A percentile compares a stretch with the other conserved stretches of the same genome.
Evolutionary conservation across 1,284 basidiomycete species (phyloP).

Genomic region (Tranzscheliella williamsii): DNA sequence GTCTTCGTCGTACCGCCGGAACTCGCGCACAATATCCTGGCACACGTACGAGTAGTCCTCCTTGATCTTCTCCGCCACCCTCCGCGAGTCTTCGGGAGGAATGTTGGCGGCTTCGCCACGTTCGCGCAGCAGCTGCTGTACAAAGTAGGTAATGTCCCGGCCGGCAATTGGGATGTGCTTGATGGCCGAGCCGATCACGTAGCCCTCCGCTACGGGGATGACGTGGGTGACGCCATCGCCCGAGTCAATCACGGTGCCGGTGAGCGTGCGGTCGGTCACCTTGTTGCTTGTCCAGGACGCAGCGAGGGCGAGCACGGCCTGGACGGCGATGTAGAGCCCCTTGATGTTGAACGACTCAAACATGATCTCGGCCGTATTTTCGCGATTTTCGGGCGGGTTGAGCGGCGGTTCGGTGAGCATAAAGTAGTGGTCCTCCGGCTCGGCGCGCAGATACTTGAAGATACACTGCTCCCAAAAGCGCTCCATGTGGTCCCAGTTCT

Average conservation of each 20-base stretch:
- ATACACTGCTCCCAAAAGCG: conserved; percentile 99
- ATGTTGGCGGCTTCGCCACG: conserved; percentile 86
- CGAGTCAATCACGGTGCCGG: conserved; percentile 97
- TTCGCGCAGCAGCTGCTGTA: conserved; percentile 93
- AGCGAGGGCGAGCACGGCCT: conserved; percentile 97
- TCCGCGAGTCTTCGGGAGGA: conserved; percentile 93
- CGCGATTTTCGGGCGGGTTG: conserved; percentile 97
- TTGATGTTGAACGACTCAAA: conserved; percentile 99
- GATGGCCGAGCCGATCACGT: conserved; percentile 98
- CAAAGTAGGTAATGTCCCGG: conserved; percentile 95
- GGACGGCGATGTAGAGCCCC: conserved; percentile 95
- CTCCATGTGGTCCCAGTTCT: conserved; percentile 99
- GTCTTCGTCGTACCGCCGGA: conserved; percentile 95
- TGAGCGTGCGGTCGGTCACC: conserved; percentile 88
- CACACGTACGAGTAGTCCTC: conserved; percentile 97
- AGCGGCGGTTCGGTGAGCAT: conserved; percentile 96
- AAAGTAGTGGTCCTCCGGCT: conserved; percentile 99
- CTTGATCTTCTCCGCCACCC: conserved; percentile 91
- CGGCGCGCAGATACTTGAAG: conserved; percentile 98
- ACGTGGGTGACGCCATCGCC: conserved; percentile 99
- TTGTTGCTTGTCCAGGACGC: conserved; percentile 95
- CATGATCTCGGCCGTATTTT: conserved; percentile 99
- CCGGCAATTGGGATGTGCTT: conserved; percentile 99
- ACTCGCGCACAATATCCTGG: conserved; percentile 98
- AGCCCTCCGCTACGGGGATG: conserved; percentile 92